A percentile compares a stretch with the other conserved stretches of the same genome.
These are phyloP conservation scores for Juncus effusus DNA, from an alignment of 176 grass and related monocot genomes.

Conservation along the genomic window DNA sequence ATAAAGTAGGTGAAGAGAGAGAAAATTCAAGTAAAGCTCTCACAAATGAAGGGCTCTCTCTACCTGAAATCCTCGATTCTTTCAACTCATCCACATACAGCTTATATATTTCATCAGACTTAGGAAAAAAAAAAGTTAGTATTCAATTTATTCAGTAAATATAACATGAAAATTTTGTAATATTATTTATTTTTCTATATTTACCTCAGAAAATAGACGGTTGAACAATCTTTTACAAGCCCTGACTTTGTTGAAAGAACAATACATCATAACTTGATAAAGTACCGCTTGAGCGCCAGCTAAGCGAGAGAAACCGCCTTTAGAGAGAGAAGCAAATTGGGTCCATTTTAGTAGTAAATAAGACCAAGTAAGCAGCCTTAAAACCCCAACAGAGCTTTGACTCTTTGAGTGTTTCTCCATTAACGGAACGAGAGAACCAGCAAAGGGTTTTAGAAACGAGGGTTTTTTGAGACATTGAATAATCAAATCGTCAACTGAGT, in stretches of 20 bases:
- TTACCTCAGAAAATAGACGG: slow-evolving; percentile 79
- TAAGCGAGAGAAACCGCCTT: slow-evolving; percentile 76
- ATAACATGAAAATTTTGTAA: slow-evolving; percentile 8
- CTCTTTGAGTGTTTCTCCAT: slow-evolving; percentile 84
- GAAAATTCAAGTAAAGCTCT: slow-evolving; percentile 77
- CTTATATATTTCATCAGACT: slow-evolving; percentile 68
- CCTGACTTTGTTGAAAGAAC: slow-evolving; percentile 50
- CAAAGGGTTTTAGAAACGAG: slow-evolving; percentile 78
- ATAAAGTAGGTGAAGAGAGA: slow-evolving; percentile 46
- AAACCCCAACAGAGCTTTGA: slow-evolving; percentile 58
- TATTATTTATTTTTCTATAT: not conserved
- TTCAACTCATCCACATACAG: slow-evolving; percentile 80
- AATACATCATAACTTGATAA: slow-evolving; percentile 68
- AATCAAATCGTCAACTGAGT: slow-evolving; percentile 79
- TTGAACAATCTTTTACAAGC: slow-evolving; percentile 38
- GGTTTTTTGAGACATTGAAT: slow-evolving; percentile 55
- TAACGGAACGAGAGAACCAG: slow-evolving; percentile 60
- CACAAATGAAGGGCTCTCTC: slow-evolving; percentile 60
- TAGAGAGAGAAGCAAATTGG: slow-evolving; percentile 70
- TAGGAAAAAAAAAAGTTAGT: no score
- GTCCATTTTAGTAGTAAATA: slow-evolving; percentile 78
- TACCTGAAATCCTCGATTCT: slow-evolving; percentile 63
- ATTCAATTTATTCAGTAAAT: no score
- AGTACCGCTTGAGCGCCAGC: slow-evolving; percentile 63
- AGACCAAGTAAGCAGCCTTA: slow-evolving; percentile 93